Evolutionary conservation across 352 stramenopile genomes (phyloP).

Genomic region (Elongisporangium anandrum): DNA sequence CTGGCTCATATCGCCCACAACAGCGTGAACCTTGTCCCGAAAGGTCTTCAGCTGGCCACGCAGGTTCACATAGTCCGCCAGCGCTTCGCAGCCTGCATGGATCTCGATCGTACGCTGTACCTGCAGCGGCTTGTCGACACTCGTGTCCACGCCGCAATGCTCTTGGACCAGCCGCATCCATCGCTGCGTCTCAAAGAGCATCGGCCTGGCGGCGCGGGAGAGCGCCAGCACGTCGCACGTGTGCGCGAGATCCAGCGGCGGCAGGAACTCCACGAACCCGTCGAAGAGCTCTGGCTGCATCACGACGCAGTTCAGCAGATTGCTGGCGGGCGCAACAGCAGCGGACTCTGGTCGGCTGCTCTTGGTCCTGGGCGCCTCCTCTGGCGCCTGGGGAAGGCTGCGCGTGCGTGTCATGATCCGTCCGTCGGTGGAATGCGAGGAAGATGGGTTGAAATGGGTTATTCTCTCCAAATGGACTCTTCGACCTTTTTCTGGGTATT

Average conservation of each 20-base stretch:
- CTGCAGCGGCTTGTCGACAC: neutral
- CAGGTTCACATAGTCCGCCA: constrained; percentile 40
- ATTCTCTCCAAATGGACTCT: neutral
- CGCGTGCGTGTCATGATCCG: neutral
- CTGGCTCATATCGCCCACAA: constrained; percentile 38
- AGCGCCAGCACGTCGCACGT: constrained; percentile 14
- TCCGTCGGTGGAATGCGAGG: neutral
- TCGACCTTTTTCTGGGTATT: no score
- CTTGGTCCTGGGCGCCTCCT: neutral
- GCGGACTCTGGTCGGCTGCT: neutral
- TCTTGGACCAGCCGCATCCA: constrained; percentile 19
- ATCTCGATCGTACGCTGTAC: constrained; percentile 15
- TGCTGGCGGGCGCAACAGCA: neutral
- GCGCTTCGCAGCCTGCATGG: constrained; percentile 10
- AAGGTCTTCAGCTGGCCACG: constrained; percentile 37
- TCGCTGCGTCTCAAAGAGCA: constrained; percentile 8
- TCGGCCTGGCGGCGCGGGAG: neutral
- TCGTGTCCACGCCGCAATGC: constrained; percentile 10
- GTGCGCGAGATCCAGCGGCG: constrained; percentile 4
- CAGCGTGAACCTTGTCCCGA: constrained; percentile 20
- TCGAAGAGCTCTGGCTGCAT: constrained; percentile 12
- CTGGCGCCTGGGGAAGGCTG: neutral
- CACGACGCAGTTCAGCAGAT: neutral
- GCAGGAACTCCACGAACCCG: constrained; percentile 15
- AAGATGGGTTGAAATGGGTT: neutral